Conservation (phyloP, 352 stramenopile species). For the Pythium sukuiense region DNA sequence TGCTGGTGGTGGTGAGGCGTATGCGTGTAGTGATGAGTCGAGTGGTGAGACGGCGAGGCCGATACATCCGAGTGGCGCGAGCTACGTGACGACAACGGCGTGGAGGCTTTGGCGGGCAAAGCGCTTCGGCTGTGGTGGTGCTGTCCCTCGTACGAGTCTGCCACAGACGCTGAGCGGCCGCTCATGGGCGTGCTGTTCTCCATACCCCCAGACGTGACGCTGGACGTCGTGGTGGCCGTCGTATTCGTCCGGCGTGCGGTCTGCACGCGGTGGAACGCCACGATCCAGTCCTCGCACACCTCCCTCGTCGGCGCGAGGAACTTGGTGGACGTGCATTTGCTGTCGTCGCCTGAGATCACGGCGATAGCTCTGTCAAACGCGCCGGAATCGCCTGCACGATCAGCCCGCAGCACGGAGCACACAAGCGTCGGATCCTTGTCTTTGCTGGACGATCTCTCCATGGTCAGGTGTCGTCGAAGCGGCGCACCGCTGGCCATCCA, state of each 20-base stretch:
- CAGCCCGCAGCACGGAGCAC: constrained; percentile 54
- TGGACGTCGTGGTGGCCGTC: background rate
- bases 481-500: constrained; percentile 53
- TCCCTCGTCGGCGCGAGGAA: constrained; percentile 44
- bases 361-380: constrained; percentile 45
- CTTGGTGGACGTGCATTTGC: constrained; percentile 48
- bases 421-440: constrained; percentile 41
- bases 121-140: background rate
- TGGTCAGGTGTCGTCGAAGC: constrained; percentile 29
- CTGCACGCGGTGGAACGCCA: constrained; percentile 61
- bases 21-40: background rate
- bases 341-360: constrained; percentile 37
- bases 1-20: background rate
- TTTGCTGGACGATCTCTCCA: constrained; percentile 28
- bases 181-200: constrained; percentile 3
- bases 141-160: background rate
- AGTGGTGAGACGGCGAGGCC: constrained; percentile 23
- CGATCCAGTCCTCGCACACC: constrained; percentile 49
- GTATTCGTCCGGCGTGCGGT: constrained; percentile 22
- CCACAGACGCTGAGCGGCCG: background rate
- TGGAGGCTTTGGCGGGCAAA: background rate
- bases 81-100: constrained; percentile 3
- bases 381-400: constrained; percentile 27
- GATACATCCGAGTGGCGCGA: constrained; percentile 22
- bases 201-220: background rate